Evolutionary conservation across 1,284 basidiomycete species (phyloP), one percentile per base, ranked within the genome.

Genomic region (Rhodotorula sp.): DNA sequence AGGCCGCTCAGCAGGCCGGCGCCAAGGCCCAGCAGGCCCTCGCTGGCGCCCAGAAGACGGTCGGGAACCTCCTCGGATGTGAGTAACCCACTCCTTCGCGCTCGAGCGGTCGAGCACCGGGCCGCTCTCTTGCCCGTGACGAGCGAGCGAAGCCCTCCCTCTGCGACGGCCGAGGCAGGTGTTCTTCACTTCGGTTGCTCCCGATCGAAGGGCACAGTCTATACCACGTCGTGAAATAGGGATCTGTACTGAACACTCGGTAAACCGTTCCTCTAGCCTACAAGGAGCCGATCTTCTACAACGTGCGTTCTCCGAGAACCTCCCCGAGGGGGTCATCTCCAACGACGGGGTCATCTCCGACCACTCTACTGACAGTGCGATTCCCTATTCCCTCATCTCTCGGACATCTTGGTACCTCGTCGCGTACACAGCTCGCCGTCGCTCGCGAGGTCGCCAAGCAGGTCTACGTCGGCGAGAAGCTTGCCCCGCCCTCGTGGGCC

Each of bases 381-480:
- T 58, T 34, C 26, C 43, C 55, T 54, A 56, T 19, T 18, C 43
- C 45, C 45, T 7, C 19, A 5, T 43, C 34, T 43, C 23, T 34
- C 10, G 50, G 76, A 72, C 74, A 62, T 74, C 76, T 43, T 48
- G 28, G 2, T 79, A 78, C 76, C 76, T 77, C 72, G 68, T 77
- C 43, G 16, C 14, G 34, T 8, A 34, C 48, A 65, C 67, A 76
- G 74, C 72, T 72, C 66, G 84, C 90, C 70, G 92, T 97, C 69
- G 86, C 88, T 62, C 87, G 89, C 71, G 92, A 95, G 79, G 80
- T 98, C 76, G 82, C 88, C 77, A 94, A 95, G 84, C 92, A 95
- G 80, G 87, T 98, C 71, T 98, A 97, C 84, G 82, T 91, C 75
- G 88, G 89, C 60, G 95, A 98, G 84, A 87, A 88, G 71, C 86